Percentiles rank a stretch among this genome's conserved stretches.
These are phyloP conservation scores for Avena atlantica DNA, from an alignment of 176 grass and related monocot genomes.

Conservation along the genomic window DNA sequence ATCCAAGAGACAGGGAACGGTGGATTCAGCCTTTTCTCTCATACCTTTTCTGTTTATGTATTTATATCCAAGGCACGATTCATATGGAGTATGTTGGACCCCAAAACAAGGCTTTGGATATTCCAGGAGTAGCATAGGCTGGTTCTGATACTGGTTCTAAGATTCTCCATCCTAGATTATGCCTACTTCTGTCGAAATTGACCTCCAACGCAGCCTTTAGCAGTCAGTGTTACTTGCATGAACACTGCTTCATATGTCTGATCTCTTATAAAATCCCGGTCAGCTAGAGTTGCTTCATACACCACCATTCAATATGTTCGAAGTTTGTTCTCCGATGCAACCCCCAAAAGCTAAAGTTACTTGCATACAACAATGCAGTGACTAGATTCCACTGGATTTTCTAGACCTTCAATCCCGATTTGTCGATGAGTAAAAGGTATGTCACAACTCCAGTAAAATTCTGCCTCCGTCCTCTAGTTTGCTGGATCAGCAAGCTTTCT, in stretches of 20 bases:
- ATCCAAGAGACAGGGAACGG: constrained; percentile 1
- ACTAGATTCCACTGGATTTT: background rate
- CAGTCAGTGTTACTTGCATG: too few species aligned
- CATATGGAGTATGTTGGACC: background rate
- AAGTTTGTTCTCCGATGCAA: background rate
- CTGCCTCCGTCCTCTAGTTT: background rate
- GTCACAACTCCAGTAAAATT: background rate
- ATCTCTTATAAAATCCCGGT: too few species aligned
- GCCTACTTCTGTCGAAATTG: too few species aligned
- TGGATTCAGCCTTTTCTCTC: constrained; percentile 1
- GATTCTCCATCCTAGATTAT: background rate
- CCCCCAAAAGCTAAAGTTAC: background rate
- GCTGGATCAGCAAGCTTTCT: constrained; percentile 7
- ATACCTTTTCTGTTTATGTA: background rate
- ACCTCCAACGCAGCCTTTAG: too few species aligned
- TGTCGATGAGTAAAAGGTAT: constrained; percentile 8
- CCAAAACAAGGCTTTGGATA: background rate
- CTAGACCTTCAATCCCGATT: background rate
- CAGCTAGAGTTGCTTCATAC: too few species aligned
- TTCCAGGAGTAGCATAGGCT: background rate
- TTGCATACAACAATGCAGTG: background rate
- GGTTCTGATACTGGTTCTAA: background rate
- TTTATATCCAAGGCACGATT: constrained; percentile 6
- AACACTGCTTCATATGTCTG: too few species aligned
- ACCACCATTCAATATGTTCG: too few species aligned